Conservation (phyloP, 208 protist species). For the Trypanosoma rangeli region DNA sequence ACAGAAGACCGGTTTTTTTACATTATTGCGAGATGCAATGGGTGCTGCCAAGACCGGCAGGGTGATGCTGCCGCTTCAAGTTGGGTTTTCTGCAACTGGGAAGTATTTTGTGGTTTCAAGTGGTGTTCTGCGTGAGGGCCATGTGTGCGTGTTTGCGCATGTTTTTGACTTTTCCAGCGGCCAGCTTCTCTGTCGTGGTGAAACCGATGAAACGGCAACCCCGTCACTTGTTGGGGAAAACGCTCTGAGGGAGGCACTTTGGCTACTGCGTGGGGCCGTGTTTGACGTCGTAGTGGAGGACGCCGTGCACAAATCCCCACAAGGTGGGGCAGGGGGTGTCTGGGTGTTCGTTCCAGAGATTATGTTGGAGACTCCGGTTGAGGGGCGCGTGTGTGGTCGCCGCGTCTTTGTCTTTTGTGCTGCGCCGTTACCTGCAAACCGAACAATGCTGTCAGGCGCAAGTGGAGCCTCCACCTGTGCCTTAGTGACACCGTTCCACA, state of each 20-base stretch:
- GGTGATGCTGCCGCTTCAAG: conserved; percentile 34
- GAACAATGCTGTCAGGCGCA: neutral
- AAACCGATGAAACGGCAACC: conserved; percentile 22
- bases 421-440: neutral
- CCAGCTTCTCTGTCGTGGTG: conserved; percentile 29
- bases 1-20: conserved; percentile 62
- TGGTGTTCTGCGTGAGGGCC: conserved; percentile 2
- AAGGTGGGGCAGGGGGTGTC: conserved; percentile 7
- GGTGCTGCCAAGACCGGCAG: neutral
- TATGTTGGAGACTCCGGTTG: neutral
- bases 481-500: conserved; percentile 2
- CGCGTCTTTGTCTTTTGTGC: conserved; percentile 25
- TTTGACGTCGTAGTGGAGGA: conserved; percentile 25
- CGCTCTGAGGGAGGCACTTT: conserved; percentile 3
- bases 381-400: conserved; percentile 11
- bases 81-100: conserved; percentile 42
- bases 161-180: conserved; percentile 51
- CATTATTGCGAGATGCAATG: conserved; percentile 40
- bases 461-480: neutral
- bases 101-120: conserved; percentile 53
- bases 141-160: conserved; percentile 37
- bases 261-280: conserved; percentile 10
- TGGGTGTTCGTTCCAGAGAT: conserved; percentile 34
- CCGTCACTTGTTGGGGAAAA: conserved; percentile 14
- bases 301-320: conserved; percentile 2